Conservation (phyloP, 306 rosid species). For the Adenanthera pavonina region DNA sequence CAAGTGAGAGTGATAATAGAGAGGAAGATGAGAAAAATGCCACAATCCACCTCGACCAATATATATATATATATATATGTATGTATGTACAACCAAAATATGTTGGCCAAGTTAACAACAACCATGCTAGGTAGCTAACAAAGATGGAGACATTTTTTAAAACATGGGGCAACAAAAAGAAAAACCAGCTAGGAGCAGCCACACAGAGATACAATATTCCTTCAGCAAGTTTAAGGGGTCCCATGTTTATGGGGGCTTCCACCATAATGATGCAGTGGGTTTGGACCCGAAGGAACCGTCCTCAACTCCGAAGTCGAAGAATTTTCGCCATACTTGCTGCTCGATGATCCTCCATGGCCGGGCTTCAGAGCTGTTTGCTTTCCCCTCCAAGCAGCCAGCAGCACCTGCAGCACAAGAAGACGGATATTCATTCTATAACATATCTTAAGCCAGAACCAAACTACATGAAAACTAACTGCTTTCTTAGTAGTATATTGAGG, state of each 20-base stretch:
- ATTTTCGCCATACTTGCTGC: conserved; percentile 14
- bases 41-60: no score
- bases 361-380: conserved; percentile 22
- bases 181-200: conserved; percentile 15
- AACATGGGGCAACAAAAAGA: background rate
- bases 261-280: conserved; percentile 72
- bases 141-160: conserved; percentile 6
- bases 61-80: no score
- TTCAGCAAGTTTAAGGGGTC: conserved; percentile 46
- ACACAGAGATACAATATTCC: background rate
- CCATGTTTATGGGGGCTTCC: conserved; percentile 60
- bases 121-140: background rate
- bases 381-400: conserved; percentile 41
- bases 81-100: no score
- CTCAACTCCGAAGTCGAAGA: conserved; percentile 46
- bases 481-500: background rate
- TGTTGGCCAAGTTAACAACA: no score
- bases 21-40: no score
- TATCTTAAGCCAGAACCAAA: background rate
- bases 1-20: no score
- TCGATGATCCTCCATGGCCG: conserved; percentile 42
- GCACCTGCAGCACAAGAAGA: conserved; percentile 42
- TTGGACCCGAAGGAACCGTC: conserved; percentile 75
- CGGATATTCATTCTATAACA: background rate
- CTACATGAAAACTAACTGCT: background rate